These are phyloP conservation scores for Penicillium hordei DNA, from an alignment of 2,329 filamentous ascomycete genomes.

Conservation along the genomic window DNA sequence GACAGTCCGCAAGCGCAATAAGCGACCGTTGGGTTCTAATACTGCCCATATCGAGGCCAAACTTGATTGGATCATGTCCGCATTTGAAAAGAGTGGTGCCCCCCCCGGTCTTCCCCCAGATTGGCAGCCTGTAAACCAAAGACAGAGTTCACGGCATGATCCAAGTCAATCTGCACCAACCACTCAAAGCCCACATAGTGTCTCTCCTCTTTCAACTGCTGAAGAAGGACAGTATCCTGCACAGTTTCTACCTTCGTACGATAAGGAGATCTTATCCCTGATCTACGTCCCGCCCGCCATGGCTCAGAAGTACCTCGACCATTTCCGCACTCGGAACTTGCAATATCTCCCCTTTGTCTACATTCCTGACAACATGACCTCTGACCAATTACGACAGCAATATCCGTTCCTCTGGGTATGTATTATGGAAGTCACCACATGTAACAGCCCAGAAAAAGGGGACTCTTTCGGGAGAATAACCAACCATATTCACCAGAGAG, in stretches of 20 bases:
- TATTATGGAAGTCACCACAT: conserved; percentile 37
- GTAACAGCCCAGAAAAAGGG: conserved; percentile 14
- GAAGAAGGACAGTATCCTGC: not conserved
- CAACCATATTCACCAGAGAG: conserved; percentile 21
- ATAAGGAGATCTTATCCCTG: conserved; percentile 11
- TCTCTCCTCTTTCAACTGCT: conserved; percentile 1
- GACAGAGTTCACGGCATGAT: not conserved
- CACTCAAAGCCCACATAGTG: conserved; percentile 3
- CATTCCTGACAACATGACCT: conserved; percentile 24
- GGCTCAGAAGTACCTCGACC: conserved; percentile 19
- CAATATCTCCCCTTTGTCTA: conserved; percentile 31
- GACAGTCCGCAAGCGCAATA: conserved; percentile 34
- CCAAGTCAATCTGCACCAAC: conserved; percentile 1
- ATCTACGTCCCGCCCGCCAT: conserved; percentile 18
- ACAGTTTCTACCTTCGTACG: not conserved
- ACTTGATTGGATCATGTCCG: conserved; percentile 29
- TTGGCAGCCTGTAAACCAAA: conserved; percentile 13
- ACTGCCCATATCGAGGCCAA: conserved; percentile 32
- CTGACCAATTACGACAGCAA: conserved; percentile 30
- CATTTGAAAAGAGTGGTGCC: conserved; percentile 27
- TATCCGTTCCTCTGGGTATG: conserved; percentile 44
- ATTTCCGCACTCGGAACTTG: conserved; percentile 28
- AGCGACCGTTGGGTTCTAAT: conserved; percentile 23
- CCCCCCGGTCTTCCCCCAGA: conserved; percentile 12
- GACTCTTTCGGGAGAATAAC: conserved; percentile 19